Base-by-base conservation (phyloP, 139 green algal species). In the Volvox africanus region DNA sequence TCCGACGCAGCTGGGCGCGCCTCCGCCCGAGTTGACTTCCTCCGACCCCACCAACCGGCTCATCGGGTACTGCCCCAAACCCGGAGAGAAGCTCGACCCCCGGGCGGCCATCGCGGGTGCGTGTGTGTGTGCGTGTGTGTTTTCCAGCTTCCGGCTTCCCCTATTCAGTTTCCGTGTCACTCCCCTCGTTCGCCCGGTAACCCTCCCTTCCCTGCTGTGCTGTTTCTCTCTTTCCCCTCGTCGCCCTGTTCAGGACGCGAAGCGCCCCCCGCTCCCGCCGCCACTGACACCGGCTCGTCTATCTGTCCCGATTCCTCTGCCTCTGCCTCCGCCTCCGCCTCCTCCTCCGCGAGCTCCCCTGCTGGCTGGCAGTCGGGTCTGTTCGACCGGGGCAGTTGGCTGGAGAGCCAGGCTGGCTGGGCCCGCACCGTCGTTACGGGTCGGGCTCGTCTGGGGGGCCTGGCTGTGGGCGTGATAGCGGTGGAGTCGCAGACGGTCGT, bases 371-470 rank as follows among this genome's bases (percentile, higher is more conserved):
- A 95, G 76, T 92, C 87, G 17, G 97, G 97, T 33, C 93, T 99
- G 68, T 99, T 99, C 94, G 98, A 99, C 93, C 87, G 91, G 0
- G 96, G 96, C 75, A 97, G 93, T 81, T 99, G 97, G 96, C 93
- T 93, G 17, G 98, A 99, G 93, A 94, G 93, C 71, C 97, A 99
- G 87, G 68, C 88, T 50, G 80, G 97, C 26, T 99, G 98, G 98
- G 98, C 98, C 26, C 93, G 97, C 78, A 99, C 97, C 0, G 98
- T 99, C 35, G 95, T 99, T 2, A 97, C 97, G 24, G 98, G 98
- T 0, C 96, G 98, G 28, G 98, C 98, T 1, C 95, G 98, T 20
- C 94, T 99, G 80, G 98, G 96, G 20, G 98, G 98, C 87, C 95
- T 99, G 33, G 94, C 98, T 5, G 96, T 99, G 65, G 96, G 98